Base-by-base conservation (phyloP, 345 rosid genomes). In the Moricandia moricandioides region DNA sequence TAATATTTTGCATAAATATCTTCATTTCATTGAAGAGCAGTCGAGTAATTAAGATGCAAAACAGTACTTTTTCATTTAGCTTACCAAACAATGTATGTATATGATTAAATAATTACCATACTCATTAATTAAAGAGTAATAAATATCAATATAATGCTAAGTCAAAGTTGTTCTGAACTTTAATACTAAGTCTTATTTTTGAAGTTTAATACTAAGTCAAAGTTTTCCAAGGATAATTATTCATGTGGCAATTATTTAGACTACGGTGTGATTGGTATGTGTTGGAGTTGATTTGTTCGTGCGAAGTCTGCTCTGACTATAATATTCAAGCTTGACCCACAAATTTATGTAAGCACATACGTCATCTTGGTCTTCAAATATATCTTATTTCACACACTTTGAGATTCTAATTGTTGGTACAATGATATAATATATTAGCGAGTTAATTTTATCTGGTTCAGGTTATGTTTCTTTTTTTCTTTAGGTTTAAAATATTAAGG, bases 291-390 rank as follows among this genome's bases (percentile, higher is more conserved):
- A 70, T 77, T 63, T 10, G 33, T 77, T 77, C 80, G 60, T 77
- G 67, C 43, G 31, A 40, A 63, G 75, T 70, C 33, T 77, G 71
- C 71, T 64, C 13, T 70, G 75, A 56, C 59, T 77, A 77, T 30
- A 31, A 63, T 8, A 77, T 43, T 77, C 75, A 63, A 70, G 40
- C 18, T 76, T 76, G 80, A 70, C 75, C 24, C 37, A 63, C 59
- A 62, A 21, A 8, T 10, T 13, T 69, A 76, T 40, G 80, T 76
- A 69, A 76, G 80, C 80, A 57, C 80, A 76, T 70, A 63, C 75
- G 80, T 76, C 80, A 76, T 55, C 59, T 52, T 10, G 3, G 75
- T 54, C 70, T 76, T 69, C 1, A 74, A 21, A 51, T 27, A 16
- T 75, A 60, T 61, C 4, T 26, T 75, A 47, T 62, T 35, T 29